A percentile compares a stretch with the other conserved stretches of the same genome.
These are phyloP conservation scores for Trichocomaceae sp. DNA, from an alignment of 2,329 filamentous ascomycete species.

Conservation along the genomic window DNA sequence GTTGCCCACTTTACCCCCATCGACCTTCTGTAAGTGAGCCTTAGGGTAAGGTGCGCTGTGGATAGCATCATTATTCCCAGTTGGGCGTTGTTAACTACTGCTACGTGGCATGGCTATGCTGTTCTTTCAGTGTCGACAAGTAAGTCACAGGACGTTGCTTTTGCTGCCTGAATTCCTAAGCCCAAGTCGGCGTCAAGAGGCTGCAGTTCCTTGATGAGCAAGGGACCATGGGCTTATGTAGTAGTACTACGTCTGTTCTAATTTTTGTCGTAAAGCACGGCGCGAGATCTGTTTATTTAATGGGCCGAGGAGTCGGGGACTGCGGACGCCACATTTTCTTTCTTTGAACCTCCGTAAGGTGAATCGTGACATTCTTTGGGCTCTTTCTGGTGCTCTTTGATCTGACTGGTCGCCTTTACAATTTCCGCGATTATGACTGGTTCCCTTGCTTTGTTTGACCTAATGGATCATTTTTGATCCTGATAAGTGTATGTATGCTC, in stretches of 20 bases:
- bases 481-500: too few relatives aligned
- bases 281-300: background rate
- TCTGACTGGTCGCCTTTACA: slow-evolving; percentile 10
- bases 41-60: background rate
- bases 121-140: background rate
- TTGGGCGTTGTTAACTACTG: background rate
- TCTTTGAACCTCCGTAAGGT: background rate
- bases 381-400: background rate
- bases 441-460: background rate
- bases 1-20: background rate
- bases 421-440: slow-evolving; percentile 10
- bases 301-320: background rate
- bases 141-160: background rate
- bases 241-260: too few relatives aligned
- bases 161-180: background rate
- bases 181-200: background rate
- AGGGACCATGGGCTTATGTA: too few relatives aligned
- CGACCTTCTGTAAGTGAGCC: too few relatives aligned
- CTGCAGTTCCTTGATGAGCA: background rate
- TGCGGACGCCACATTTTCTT: background rate
- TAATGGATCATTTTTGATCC: background rate
- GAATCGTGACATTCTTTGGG: slow-evolving; percentile 1
- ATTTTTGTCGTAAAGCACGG: too few relatives aligned
- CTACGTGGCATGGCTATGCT: background rate
- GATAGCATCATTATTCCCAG: background rate